These are phyloP conservation scores for Blechomonas ayalai DNA, from an alignment of 208 protist genomes.

Conservation along the genomic window DNA sequence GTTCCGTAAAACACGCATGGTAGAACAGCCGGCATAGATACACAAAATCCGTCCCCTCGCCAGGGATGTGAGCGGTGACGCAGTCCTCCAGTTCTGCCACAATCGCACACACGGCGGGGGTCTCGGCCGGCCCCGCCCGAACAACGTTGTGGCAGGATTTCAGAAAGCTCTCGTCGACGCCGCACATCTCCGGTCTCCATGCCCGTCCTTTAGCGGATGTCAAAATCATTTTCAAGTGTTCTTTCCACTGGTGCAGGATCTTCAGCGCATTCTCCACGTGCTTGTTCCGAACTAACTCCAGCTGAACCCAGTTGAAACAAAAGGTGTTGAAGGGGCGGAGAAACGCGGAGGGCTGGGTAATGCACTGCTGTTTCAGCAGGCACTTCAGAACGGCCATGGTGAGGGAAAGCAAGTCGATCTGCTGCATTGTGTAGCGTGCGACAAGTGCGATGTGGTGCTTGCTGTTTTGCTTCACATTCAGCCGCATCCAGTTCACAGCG, in stretches of 20 bases:
- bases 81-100: constrained; percentile 24
- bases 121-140: constrained; percentile 15
- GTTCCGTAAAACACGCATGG: constrained; percentile 16
- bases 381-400: constrained; percentile 50
- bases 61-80: constrained; percentile 1
- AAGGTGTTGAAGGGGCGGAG: constrained; percentile 77
- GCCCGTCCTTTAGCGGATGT: constrained; percentile 28
- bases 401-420: constrained; percentile 70
- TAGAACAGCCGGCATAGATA: constrained; percentile 16
- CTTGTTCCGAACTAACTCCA: constrained; percentile 64
- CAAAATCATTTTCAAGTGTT: constrained; percentile 71
- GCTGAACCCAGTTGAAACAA: constrained; percentile 57
- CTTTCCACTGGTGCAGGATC: constrained; percentile 68
- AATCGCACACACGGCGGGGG: constrained; percentile 14
- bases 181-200: constrained; percentile 56
- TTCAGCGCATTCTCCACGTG: constrained; percentile 14
- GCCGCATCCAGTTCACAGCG: constrained; percentile 78
- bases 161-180: constrained; percentile 64
- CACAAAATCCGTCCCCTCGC: constrained; percentile 12
- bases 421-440: constrained; percentile 76
- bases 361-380: constrained; percentile 17
- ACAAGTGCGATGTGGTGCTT: constrained; percentile 44
- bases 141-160: constrained; percentile 41
- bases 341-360: constrained; percentile 14
- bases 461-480: constrained; percentile 28